phyloP scores from a whole-genome alignment of 179 eudicot species.

The Spergularia azorica region DNA sequence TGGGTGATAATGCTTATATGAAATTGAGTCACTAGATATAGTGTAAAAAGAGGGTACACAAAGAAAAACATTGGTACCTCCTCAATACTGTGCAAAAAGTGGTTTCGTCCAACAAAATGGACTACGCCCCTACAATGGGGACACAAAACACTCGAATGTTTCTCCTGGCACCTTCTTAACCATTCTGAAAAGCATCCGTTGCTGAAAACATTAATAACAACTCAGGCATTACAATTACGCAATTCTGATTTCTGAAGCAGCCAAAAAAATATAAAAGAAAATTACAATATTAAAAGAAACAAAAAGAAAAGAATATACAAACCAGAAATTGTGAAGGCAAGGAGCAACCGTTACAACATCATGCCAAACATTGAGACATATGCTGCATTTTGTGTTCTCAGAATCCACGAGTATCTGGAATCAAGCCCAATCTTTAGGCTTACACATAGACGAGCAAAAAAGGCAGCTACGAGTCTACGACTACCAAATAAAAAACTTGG shows the following conservation, averaged over 20 bases:
- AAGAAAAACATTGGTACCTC: constrained; percentile 50
- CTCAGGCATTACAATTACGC: not conserved
- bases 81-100: constrained; percentile 77
- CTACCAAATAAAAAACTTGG: too few species aligned
- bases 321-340: constrained; percentile 99
- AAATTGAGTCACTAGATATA: not conserved
- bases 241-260: not conserved
- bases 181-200: constrained; percentile 99
- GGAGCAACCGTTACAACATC: constrained; percentile 97
- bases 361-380: constrained; percentile 92
- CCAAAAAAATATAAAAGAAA: not conserved
- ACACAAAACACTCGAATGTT: constrained; percentile 71
- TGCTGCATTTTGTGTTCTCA: constrained; percentile 87
- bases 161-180: constrained; percentile 80
- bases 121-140: constrained; percentile 92
- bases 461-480: not conserved
- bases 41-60: constrained; percentile 6
- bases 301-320: constrained; percentile 20
- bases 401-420: constrained; percentile 68
- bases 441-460: not conserved
- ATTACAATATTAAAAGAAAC: too few species aligned
- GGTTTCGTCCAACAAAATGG: constrained; percentile 90
- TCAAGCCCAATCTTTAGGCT: constrained; percentile 7
- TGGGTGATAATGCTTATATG: not conserved
- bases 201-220: constrained; percentile 44